These are phyloP conservation scores for Blastocladiella britannica DNA, from an alignment of 192 early-diverging fungal species.

Conservation along the genomic window DNA sequence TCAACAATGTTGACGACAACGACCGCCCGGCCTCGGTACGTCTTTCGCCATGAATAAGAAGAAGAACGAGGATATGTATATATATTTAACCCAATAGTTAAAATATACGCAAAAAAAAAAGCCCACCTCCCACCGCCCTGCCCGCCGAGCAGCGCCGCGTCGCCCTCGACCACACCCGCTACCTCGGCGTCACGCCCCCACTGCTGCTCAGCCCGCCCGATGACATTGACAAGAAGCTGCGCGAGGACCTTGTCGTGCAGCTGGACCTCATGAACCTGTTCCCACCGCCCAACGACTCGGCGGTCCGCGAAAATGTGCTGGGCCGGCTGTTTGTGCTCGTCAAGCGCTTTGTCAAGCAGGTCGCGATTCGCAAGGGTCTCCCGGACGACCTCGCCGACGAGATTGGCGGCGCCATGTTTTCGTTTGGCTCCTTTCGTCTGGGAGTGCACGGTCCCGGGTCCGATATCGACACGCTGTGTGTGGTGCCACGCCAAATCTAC, in stretches of 20 bases:
- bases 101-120: no score
- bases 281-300: no score
- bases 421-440: slow-evolving; percentile 86
- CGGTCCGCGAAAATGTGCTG: slow-evolving; percentile 75
- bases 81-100: no score
- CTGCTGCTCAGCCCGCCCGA: no score
- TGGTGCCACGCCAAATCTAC: slow-evolving; percentile 70
- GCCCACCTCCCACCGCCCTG: neutral
- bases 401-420: slow-evolving; percentile 88
- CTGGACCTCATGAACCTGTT: no score
- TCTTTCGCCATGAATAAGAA: no score
- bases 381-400: slow-evolving; percentile 66
- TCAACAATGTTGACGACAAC: slow-evolving; percentile 10
- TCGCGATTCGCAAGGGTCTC: slow-evolving; percentile 46
- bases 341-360: slow-evolving; percentile 77
- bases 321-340: slow-evolving; percentile 69
- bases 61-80: no score
- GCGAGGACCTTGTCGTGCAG: no score
- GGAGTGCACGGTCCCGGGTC: slow-evolving; percentile 83
- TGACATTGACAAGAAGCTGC: no score
- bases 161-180: neutral
- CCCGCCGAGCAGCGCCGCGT: neutral
- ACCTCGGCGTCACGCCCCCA: neutral
- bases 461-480: slow-evolving; percentile 98
- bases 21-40: no score